phyloP scores from a whole-genome alignment of 345 rosid genomes.

The Eucalyptus regnans region DNA sequence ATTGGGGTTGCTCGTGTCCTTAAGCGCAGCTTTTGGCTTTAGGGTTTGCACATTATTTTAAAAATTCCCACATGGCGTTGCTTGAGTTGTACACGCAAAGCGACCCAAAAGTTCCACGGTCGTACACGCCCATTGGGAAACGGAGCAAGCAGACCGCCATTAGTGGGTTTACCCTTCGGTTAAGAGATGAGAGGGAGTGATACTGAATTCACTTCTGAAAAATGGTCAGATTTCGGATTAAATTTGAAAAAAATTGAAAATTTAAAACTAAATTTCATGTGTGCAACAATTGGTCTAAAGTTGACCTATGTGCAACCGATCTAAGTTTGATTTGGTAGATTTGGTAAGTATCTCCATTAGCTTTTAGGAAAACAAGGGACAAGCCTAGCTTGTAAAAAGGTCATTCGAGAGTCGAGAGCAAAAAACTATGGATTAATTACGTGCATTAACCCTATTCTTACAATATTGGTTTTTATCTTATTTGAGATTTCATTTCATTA shows the following conservation, averaged over 20 bases:
- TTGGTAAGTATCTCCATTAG: too few species aligned
- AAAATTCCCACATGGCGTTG: background rate
- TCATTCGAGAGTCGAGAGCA: background rate
- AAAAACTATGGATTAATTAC: background rate
- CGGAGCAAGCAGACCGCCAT: background rate
- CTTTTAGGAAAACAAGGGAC: background rate
- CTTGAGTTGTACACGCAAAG: background rate
- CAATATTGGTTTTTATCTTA: background rate
- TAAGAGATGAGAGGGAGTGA: background rate
- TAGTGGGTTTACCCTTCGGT: background rate
- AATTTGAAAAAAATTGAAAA: too few species aligned
- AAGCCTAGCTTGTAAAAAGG: background rate
- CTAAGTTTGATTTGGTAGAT: background rate
- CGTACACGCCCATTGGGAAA: background rate
- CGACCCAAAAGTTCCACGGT: background rate
- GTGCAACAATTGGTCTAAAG: background rate
- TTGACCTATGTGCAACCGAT: background rate
- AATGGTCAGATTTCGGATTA: background rate
- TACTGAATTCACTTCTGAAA: background rate
- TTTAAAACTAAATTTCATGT: too few species aligned
- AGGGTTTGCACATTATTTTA: background rate
- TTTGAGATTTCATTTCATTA: background rate
- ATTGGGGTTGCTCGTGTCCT: background rate
- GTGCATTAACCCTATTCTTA: background rate
- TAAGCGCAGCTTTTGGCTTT: background rate